phyloP scores from a whole-genome alignment of 73 alveolate species.

The Symbiodinium natans region DNA sequence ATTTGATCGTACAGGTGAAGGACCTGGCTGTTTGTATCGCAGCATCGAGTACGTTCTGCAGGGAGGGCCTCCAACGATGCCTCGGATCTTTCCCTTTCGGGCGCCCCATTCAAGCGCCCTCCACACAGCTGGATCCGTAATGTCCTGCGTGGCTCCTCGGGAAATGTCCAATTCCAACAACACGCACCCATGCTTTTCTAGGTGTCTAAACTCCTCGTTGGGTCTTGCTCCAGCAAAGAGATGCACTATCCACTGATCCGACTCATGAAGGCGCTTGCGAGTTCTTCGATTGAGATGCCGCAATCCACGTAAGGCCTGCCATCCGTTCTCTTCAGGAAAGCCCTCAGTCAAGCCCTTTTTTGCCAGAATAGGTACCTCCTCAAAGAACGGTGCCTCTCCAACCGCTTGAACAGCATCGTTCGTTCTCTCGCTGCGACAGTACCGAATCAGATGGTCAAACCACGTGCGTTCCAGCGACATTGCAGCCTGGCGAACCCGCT shows the following conservation, averaged over 20 bases:
- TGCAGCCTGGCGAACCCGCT: too few relatives aligned
- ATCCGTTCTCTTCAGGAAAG: not conserved
- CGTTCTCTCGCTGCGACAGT: too few relatives aligned
- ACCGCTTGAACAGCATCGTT: too few relatives aligned
- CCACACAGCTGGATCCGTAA: not conserved
- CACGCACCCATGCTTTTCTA: not conserved
- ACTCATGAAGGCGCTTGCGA: not conserved
- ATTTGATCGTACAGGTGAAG: not conserved
- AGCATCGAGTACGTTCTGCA: not conserved
- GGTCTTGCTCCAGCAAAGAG: not conserved
- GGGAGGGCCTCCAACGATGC: conserved; percentile 16
- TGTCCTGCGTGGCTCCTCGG: not conserved
- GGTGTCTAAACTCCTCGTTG: not conserved
- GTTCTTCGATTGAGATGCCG: not conserved
- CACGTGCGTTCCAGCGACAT: too few relatives aligned
- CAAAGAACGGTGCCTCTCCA: too few relatives aligned
- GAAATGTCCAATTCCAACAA: not conserved
- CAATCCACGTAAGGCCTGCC: not conserved
- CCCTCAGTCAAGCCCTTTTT: not conserved
- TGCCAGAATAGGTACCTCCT: not conserved
- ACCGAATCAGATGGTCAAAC: too few relatives aligned
- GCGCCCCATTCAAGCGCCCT: not conserved
- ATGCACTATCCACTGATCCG: not conserved
- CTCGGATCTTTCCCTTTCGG: not conserved
- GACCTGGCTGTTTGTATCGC: not conserved